Conservation (phyloP, 805 yeast species). For the Yarrowia phangngaensis region DNA sequence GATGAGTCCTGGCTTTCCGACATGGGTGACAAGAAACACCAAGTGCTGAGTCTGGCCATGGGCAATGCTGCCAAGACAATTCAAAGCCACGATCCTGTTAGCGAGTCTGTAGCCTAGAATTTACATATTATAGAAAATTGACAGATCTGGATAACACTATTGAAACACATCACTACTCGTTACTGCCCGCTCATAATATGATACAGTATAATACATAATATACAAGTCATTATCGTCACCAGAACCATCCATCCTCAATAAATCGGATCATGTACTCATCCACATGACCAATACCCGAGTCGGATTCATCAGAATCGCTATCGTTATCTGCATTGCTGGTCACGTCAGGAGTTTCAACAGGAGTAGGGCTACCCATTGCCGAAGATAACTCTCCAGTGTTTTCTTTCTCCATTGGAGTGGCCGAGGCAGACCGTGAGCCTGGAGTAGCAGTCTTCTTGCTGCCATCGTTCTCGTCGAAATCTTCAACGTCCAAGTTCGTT, state of each 20-base stretch:
- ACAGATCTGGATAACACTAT: too few relatives aligned
- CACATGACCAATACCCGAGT: slow-evolving; percentile 62
- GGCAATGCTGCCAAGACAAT: slow-evolving; percentile 40
- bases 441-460: slow-evolving; percentile 29
- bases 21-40: slow-evolving; percentile 36
- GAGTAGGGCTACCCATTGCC: slow-evolving; percentile 27
- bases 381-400: slow-evolving; percentile 28
- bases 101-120: slow-evolving; percentile 18
- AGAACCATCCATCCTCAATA: slow-evolving; percentile 77
- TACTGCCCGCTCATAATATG: too few relatives aligned
- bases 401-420: slow-evolving; percentile 29
- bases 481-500: slow-evolving; percentile 77
- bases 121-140: neutral
- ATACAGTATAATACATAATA: neutral
- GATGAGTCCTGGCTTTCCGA: slow-evolving; percentile 37
- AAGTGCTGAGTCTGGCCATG: slow-evolving; percentile 39
- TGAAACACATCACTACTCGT: too few relatives aligned
- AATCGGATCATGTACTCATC: slow-evolving; percentile 95
- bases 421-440: slow-evolving; percentile 33
- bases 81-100: slow-evolving; percentile 37
- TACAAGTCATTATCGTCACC: slow-evolving; percentile 35
- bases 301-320: slow-evolving; percentile 50
- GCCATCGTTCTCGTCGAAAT: slow-evolving; percentile 56
- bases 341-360: slow-evolving; percentile 8
- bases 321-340: slow-evolving; percentile 2